phyloP scores from a whole-genome alignment of 352 stramenopile genomes.

The Pythium monospermum region DNA sequence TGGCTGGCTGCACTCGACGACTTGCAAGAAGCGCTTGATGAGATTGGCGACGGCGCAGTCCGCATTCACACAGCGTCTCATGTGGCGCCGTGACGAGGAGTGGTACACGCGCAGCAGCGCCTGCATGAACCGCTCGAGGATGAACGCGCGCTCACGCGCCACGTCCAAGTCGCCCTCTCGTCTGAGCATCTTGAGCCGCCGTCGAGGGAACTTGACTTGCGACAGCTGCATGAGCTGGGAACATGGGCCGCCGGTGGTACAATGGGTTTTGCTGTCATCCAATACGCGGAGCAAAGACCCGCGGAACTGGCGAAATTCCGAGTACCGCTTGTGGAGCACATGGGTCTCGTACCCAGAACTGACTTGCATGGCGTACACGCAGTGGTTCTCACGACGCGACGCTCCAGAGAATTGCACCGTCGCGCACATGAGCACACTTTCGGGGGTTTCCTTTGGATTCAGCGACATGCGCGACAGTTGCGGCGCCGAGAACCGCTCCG shows the following conservation, averaged over 20 bases:
- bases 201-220: slow-evolving; percentile 51
- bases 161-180: slow-evolving; percentile 23
- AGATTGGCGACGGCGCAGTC: slow-evolving; percentile 36
- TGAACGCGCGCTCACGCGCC: slow-evolving; percentile 27
- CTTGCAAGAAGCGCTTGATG: slow-evolving; percentile 45
- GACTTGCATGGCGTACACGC: slow-evolving; percentile 52
- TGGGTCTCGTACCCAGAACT: slow-evolving; percentile 46
- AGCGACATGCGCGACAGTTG: not conserved
- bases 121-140: slow-evolving; percentile 53
- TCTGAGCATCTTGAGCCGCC: slow-evolving; percentile 21
- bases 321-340: slow-evolving; percentile 61
- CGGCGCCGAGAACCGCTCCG: not conserved
- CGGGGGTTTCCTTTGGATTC: not conserved
- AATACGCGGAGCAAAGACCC: slow-evolving; percentile 32
- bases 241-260: slow-evolving; percentile 41
- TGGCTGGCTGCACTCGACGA: not conserved
- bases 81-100: slow-evolving; percentile 33
- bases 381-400: slow-evolving; percentile 31
- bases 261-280: slow-evolving; percentile 17
- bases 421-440: slow-evolving; percentile 18
- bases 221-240: slow-evolving; percentile 32
- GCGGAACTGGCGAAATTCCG: slow-evolving; percentile 62
- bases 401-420: slow-evolving; percentile 42
- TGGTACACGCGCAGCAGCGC: slow-evolving; percentile 48
- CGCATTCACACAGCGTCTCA: slow-evolving; percentile 53